Percentiles rank a stretch among this genome's conserved stretches.
phyloP scores from a whole-genome alignment of 768 basidiomycete genomes.

The Mycena galopus region DNA sequence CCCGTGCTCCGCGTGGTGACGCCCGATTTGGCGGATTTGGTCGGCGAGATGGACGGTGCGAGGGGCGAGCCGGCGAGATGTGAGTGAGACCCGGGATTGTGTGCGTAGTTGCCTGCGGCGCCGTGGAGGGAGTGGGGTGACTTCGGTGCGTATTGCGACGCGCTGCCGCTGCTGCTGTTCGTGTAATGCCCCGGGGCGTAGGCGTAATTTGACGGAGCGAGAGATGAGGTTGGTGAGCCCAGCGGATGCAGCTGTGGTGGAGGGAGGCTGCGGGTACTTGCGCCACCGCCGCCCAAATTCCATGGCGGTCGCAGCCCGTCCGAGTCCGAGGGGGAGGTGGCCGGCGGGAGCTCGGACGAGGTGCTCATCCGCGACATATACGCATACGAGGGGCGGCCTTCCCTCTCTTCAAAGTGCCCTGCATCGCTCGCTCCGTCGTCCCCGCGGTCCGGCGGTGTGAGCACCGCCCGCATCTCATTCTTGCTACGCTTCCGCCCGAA shows the following conservation, averaged over 20 bases:
- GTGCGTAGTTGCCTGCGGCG: not conserved
- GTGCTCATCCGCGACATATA: conserved; percentile 28
- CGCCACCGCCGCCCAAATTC: not conserved
- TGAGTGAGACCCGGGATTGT: not conserved
- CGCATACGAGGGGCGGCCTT: not conserved
- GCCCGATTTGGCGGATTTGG: not conserved
- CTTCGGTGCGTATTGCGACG: not conserved
- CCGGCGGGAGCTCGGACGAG: conserved; percentile 10
- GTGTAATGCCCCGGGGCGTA: not conserved
- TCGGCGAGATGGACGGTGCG: conserved; percentile 15
- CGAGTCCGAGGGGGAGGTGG: not conserved
- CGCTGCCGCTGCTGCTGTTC: too few relatives aligned
- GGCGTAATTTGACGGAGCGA: not conserved
- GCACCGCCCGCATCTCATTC: not conserved
- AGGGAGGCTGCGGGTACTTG: conserved; percentile 26
- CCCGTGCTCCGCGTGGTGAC: conserved; percentile 6
- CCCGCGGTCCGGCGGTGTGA: not conserved
- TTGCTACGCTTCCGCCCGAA: conserved; percentile 30
- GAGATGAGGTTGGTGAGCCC: not conserved
- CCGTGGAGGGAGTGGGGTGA: too few relatives aligned
- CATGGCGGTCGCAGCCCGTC: not conserved
- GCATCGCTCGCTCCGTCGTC: not conserved
- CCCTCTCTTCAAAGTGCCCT: too few relatives aligned
- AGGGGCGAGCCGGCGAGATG: conserved; percentile 7
- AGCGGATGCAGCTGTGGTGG: not conserved